A percentile compares a stretch with the other conserved stretches of the same genome.
Conservation (phyloP, 2,329 filamentous ascomycete genomes). For the Aspergillus udagawae region DNA sequence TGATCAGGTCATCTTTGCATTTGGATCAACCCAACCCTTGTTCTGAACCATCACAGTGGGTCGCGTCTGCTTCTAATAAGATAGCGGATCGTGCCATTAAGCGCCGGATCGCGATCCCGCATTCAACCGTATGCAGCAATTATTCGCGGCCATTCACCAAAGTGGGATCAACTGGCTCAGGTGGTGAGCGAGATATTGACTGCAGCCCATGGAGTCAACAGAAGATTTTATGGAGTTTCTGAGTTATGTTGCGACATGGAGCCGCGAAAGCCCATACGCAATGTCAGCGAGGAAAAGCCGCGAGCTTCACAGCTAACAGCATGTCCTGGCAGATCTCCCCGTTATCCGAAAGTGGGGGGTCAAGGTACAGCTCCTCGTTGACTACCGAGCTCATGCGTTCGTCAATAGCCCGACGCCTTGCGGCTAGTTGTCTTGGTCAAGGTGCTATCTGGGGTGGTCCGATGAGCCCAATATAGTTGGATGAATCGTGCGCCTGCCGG, state of each 20-base stretch:
- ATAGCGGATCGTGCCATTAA: not conserved
- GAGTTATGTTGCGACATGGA: not conserved
- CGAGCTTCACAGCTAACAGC: not conserved
- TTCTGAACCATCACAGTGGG: no score
- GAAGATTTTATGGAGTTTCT: not conserved
- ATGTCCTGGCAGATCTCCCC: not conserved
- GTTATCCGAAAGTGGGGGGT: not conserved
- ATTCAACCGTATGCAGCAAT: not conserved
- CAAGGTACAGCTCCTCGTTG: not conserved
- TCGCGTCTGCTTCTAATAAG: no score
- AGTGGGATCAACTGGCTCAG: not conserved
- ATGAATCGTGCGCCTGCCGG: not conserved
- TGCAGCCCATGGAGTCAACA: not conserved
- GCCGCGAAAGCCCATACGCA: not conserved
- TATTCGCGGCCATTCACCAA: not conserved
- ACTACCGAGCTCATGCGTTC: not conserved
- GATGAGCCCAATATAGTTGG: not conserved
- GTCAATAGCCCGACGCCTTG: not conserved
- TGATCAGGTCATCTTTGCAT: no score
- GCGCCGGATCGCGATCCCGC: not conserved
- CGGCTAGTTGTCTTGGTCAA: not conserved
- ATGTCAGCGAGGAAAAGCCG: not conserved
- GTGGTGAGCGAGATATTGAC: not conserved
- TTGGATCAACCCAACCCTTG: no score
- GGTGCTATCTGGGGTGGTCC: not conserved